Conservation (phyloP, 176 grass and related monocot genomes). For the Phragmites australis region DNA sequence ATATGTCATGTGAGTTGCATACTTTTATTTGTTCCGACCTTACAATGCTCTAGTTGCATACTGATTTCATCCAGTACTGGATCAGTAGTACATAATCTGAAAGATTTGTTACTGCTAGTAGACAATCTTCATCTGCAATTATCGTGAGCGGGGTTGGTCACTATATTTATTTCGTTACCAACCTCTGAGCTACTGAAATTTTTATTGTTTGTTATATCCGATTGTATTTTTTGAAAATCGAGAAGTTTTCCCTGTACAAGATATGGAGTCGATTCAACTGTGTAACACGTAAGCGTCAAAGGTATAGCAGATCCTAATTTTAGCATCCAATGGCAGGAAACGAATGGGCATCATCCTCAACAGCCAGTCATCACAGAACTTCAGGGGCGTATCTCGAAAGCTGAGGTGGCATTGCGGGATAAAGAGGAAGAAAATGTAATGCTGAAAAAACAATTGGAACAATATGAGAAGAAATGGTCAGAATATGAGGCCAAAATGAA, state of each 20-base stretch:
- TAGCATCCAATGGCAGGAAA: slow-evolving; percentile 43
- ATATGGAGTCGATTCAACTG: slow-evolving; percentile 1
- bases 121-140: background rate
- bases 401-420: slow-evolving; percentile 60
- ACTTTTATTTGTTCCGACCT: background rate
- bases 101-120: background rate
- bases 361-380: slow-evolving; percentile 57
- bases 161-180: background rate
- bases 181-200: slow-evolving; percentile 12
- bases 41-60: background rate
- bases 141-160: slow-evolving; percentile 7
- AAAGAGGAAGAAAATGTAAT: slow-evolving; percentile 90
- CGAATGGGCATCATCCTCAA: slow-evolving; percentile 50
- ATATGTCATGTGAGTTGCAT: slow-evolving; percentile 40
- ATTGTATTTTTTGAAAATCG: background rate
- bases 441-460: slow-evolving; percentile 75
- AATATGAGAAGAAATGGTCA: slow-evolving; percentile 83
- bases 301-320: slow-evolving; percentile 26
- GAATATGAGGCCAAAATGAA: slow-evolving; percentile 96
- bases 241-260: slow-evolving; percentile 19
- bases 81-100: background rate
- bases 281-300: slow-evolving; percentile 9
- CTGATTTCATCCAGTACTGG: slow-evolving; percentile 9
- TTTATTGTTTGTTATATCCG: slow-evolving; percentile 16
- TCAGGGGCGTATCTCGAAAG: slow-evolving; percentile 52